Base-by-base conservation (phyloP, 1,284 basidiomycete genomes). In the Malassezia obtusa region DNA sequence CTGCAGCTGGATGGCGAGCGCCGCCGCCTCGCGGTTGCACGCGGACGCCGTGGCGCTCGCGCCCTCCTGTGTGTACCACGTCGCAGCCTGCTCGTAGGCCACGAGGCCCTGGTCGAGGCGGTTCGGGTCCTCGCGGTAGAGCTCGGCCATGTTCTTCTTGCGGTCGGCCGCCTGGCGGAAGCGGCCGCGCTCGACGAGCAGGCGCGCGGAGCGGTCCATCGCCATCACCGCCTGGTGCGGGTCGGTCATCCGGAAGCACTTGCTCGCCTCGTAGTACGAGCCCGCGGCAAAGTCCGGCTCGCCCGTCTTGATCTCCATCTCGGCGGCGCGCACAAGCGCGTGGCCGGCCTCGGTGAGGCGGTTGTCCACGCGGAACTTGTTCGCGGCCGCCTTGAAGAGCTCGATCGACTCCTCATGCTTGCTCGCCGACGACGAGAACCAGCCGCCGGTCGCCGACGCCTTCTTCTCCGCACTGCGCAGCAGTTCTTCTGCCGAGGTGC, bases 131-230 rank as follows among this genome's bases (percentile, higher is more conserved):
- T 89, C 84, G 36, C 91, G 82, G 77, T 89, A 85, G 62, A 98
- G 88, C 72, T 88, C 84, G 3, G 84, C 92, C 63, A 96, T 91
- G 77, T 69, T 67, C 61, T 76, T 95, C 79, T 95, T 88, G 64
- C 94, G 79, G 76, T 99, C 94, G 9, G 92, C 94, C 25, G 94
- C 94, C 75, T 98, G 94, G 52, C 94, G 80, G 79, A 98, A 98
- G 57, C 89, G 83, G 49, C 94, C 94, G 21, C 80, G 79, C 62
- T 87, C 78, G 15, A 88, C 86, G 33, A 95, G 81, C 68, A 89
- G 84, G 38, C 82, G 81, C 57, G 95, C 85, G 3, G 89, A 89
- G 63, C 88, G 83, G 10, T 83, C 80, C 41, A 98, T 78, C n/a
- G 91, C 87, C 63, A 87, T 83, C 39, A 95, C 82, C 31, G 92